Evolutionary conservation across 257 asterid species (phyloP).

Genomic region (Nicotiana undulata): DNA sequence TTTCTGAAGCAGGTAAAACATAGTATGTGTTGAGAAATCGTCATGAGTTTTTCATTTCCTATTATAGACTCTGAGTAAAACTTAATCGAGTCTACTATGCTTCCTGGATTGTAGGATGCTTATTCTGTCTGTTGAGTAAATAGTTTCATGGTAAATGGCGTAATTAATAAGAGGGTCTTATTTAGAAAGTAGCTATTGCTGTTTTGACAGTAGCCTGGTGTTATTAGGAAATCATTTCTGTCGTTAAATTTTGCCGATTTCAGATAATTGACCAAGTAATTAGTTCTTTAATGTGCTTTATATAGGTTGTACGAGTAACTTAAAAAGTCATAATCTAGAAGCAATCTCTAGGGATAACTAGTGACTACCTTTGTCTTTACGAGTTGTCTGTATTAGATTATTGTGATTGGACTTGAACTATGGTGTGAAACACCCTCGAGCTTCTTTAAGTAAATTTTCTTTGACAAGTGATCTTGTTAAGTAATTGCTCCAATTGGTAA

Average conservation of each 20-base stretch:
- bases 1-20: conserved; percentile 75
- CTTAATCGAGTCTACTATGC: neutral
- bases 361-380: neutral
- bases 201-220: too few relatives aligned
- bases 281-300: too few relatives aligned
- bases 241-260: too few relatives aligned
- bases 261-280: too few relatives aligned
- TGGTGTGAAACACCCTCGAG: neutral
- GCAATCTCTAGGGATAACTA: neutral
- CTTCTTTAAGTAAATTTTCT: neutral
- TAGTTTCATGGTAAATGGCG: neutral
- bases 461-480: neutral
- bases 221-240: too few relatives aligned
- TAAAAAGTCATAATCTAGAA: neutral
- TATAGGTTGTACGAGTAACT: too few relatives aligned
- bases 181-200: neutral
- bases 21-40: neutral
- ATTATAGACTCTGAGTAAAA: neutral
- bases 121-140: neutral
- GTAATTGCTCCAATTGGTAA: neutral
- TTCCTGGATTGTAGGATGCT: neutral
- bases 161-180: neutral
- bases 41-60: neutral
- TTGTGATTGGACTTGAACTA: neutral
- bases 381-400: neutral